Percentiles rank a stretch among this genome's conserved stretches.
Conservation (phyloP, 2,329 filamentous ascomycete species). For the Fusarium setosum region DNA sequence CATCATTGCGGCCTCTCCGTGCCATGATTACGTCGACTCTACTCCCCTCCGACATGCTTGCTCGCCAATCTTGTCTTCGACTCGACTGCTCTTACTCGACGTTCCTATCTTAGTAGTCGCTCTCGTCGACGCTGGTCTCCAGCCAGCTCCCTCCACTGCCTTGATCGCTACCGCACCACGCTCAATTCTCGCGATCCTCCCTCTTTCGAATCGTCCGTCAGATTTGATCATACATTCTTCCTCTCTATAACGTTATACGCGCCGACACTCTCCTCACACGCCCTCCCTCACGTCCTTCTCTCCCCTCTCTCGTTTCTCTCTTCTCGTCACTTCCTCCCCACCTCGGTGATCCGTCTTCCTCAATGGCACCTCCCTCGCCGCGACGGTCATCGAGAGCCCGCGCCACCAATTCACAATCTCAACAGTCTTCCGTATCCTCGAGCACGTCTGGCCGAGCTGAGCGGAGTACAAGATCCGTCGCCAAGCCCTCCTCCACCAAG, state of each 20-base stretch:
- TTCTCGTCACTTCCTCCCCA: slow-evolving; percentile 38
- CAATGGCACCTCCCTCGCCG: slow-evolving; percentile 74
- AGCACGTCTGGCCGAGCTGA: slow-evolving; percentile 82
- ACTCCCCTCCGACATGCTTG: slow-evolving; percentile 41
- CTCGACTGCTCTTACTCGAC: slow-evolving; percentile 34
- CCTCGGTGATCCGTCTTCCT: slow-evolving; percentile 45
- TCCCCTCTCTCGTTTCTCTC: slow-evolving; percentile 13
- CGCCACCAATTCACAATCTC: slow-evolving; percentile 78
- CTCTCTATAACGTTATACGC: slow-evolving; percentile 10
- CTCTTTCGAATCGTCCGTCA: slow-evolving; percentile 9
- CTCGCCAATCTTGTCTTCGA: slow-evolving; percentile 40
- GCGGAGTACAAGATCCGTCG: slow-evolving; percentile 76
- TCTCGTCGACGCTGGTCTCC: slow-evolving; percentile 29
- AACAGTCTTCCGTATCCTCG: slow-evolving; percentile 84
- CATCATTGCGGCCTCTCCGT: slow-evolving; percentile 28
- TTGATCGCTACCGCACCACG: slow-evolving; percentile 23
- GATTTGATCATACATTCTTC: neutral
- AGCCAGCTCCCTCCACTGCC: slow-evolving; percentile 25
- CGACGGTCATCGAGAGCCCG: slow-evolving; percentile 94
- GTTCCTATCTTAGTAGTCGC: slow-evolving; percentile 38
- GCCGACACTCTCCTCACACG: neutral
- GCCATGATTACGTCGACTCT: slow-evolving; percentile 36
- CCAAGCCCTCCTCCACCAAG: slow-evolving; percentile 80
- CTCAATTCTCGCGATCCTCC: slow-evolving; percentile 34
- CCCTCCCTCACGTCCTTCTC: neutral